These are phyloP conservation scores for Curvularia lunata DNA, from an alignment of 2,329 filamentous ascomycete species.

Conservation along the genomic window DNA sequence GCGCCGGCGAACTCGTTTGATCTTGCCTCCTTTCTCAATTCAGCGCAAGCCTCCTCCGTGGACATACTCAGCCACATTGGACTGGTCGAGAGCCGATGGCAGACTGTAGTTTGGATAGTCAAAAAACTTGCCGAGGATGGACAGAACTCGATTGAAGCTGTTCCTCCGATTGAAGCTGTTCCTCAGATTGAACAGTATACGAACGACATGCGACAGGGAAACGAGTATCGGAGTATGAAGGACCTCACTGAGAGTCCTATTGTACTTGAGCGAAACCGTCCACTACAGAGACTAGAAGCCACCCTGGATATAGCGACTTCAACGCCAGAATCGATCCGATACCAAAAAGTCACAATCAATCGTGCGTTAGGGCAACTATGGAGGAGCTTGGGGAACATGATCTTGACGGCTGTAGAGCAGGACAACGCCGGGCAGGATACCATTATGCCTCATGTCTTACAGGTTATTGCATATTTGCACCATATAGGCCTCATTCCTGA, in stretches of 20 bases:
- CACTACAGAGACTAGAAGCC: constrained; percentile 21
- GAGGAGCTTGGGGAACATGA: constrained; percentile 55
- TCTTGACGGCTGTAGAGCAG: constrained; percentile 46
- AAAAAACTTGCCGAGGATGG: constrained; percentile 51
- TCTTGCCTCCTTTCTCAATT: constrained; percentile 34
- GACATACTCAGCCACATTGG: constrained; percentile 53
- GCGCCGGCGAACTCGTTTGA: constrained; percentile 34
- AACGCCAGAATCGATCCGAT: constrained; percentile 35
- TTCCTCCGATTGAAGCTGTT: constrained; percentile 22
- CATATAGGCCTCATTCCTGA: constrained; percentile 56
- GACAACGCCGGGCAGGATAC: constrained; percentile 21
- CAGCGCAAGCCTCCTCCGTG: constrained; percentile 37
- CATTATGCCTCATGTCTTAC: constrained; percentile 54
- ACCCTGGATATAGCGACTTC: constrained; percentile 36
- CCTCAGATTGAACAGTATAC: constrained; percentile 23
- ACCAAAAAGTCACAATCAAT: constrained; percentile 33
- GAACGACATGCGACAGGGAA: constrained; percentile 27
- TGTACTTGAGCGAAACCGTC: constrained; percentile 21
- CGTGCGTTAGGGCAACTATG: constrained; percentile 55
- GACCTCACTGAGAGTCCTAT: constrained; percentile 36
- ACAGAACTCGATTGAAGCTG: constrained; percentile 15
- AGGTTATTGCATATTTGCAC: constrained; percentile 57
- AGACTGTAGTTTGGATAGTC: constrained; percentile 54
- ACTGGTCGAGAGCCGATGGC: constrained; percentile 51
- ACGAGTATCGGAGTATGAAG: constrained; percentile 24